Conservation (phyloP, 495 filamentous ascomycete species). For the Polyplosphaeria fusca region DNA sequence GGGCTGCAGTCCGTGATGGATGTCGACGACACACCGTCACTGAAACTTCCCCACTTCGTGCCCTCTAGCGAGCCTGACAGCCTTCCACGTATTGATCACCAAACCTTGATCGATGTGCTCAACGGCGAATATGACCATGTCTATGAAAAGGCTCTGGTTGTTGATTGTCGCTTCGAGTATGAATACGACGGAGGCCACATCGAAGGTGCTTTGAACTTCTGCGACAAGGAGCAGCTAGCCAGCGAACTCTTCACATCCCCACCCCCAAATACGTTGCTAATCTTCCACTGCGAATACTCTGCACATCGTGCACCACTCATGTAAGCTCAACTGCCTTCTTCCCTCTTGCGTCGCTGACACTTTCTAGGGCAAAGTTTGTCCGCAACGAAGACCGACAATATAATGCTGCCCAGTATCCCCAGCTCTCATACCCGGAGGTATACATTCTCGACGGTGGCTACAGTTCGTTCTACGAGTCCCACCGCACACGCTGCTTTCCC, state of each 20-base stretch:
- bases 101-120: conserved; percentile 77
- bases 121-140: conserved; percentile 74
- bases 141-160: conserved; percentile 74
- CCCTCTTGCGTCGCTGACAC: conserved; percentile 26
- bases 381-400: conserved; percentile 78
- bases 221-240: conserved; percentile 85
- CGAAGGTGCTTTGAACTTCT: conserved; percentile 86
- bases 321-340: conserved; percentile 42
- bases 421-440: conserved; percentile 86
- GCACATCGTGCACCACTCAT: conserved; percentile 96
- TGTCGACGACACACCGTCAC: conserved; percentile 64
- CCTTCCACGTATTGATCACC: conserved; percentile 79
- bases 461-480: conserved; percentile 78
- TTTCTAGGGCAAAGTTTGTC: conserved; percentile 66
- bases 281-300: conserved; percentile 98
- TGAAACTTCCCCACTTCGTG: conserved; percentile 78
- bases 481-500: conserved; percentile 77
- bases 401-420: conserved; percentile 81
- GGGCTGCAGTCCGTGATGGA: conserved; percentile 72
- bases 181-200: conserved; percentile 98
- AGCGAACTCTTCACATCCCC: conserved; percentile 67
- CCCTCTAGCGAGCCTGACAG: conserved; percentile 75
- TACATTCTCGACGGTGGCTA: conserved; percentile 98
- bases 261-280: conserved; percentile 69
- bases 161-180: conserved; percentile 98